Conservation (phyloP, 305 asterid species). For the Plantago lanceolata region DNA sequence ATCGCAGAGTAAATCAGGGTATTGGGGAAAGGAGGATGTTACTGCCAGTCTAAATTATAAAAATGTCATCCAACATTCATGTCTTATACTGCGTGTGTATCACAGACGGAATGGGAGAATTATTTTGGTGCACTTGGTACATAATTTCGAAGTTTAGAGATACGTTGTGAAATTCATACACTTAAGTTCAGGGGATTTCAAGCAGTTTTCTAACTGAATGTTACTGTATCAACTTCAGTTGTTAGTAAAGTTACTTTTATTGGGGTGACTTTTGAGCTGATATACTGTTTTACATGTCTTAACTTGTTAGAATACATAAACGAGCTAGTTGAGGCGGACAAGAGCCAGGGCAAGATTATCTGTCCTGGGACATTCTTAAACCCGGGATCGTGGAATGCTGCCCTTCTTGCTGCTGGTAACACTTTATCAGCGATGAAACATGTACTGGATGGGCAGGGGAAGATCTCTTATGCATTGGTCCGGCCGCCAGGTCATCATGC, state of each 20-base stretch:
- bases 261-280: slow-evolving; percentile 13
- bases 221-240: slow-evolving; percentile 1
- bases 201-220: not conserved
- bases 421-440: slow-evolving; percentile 79
- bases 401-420: slow-evolving; percentile 84
- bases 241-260: not conserved
- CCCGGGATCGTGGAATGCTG: slow-evolving; percentile 85
- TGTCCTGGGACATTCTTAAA: slow-evolving; percentile 76
- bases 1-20: too few relatives aligned
- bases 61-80: too few relatives aligned
- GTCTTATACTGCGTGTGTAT: too few relatives aligned
- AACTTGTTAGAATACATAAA: slow-evolving; percentile 57
- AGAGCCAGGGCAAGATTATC: slow-evolving; percentile 37
- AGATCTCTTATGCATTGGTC: slow-evolving; percentile 61
- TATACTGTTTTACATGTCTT: not conserved
- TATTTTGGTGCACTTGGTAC: too few relatives aligned
- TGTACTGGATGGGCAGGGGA: slow-evolving; percentile 51
- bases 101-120: too few relatives aligned
- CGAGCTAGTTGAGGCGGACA: slow-evolving; percentile 72
- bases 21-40: too few relatives aligned
- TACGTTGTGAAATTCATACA: too few relatives aligned
- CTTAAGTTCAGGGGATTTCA: not conserved
- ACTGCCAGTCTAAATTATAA: too few relatives aligned
- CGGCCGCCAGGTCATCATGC: slow-evolving; percentile 98
- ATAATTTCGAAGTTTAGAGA: too few relatives aligned